A percentile compares a stretch with the other conserved stretches of the same genome.
These are phyloP conservation scores for Boletus reticuloceps DNA, from an alignment of 768 basidiomycete species.

Conservation along the genomic window DNA sequence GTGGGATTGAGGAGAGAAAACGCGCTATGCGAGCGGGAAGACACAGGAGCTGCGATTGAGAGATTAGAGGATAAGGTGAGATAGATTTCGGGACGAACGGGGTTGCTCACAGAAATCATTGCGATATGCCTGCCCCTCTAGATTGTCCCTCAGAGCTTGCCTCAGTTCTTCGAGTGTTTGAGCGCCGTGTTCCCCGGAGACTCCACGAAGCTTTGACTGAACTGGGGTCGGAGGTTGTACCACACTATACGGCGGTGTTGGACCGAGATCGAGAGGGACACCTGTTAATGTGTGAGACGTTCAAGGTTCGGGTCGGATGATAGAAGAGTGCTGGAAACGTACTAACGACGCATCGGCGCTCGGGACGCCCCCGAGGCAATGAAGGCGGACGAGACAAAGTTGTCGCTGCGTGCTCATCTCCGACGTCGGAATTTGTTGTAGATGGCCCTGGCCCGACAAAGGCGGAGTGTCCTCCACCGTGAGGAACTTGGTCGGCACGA, in stretches of 20 bases:
- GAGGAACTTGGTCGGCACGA: constrained; percentile 50
- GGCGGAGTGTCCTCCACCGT: constrained; percentile 5
- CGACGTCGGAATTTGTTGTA: neutral
- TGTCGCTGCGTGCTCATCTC: neutral
- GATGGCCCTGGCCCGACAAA: constrained; percentile 25
- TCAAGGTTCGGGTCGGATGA: too few species aligned
- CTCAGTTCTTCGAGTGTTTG: constrained; percentile 24
- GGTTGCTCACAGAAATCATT: neutral
- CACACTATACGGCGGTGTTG: constrained; percentile 26
- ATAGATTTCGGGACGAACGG: neutral
- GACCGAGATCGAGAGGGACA: constrained; percentile 11
- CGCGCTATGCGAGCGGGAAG: neutral
- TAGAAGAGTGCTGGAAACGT: neutral
- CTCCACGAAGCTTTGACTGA: too few species aligned
- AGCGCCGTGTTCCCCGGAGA: constrained; percentile 6
- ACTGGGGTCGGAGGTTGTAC: neutral
- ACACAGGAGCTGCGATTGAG: neutral
- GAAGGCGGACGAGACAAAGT: neutral
- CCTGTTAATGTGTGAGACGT: neutral
- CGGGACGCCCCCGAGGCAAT: constrained; percentile 1
- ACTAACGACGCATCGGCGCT: constrained; percentile 1
- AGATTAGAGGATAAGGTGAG: neutral
- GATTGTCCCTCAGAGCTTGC: constrained; percentile 10
- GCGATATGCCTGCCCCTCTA: neutral
- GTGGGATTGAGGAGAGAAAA: neutral